A percentile compares a stretch with the other conserved stretches of the same genome.
phyloP scores from a whole-genome alignment of 345 rosid species.

The Balakata baccata region DNA sequence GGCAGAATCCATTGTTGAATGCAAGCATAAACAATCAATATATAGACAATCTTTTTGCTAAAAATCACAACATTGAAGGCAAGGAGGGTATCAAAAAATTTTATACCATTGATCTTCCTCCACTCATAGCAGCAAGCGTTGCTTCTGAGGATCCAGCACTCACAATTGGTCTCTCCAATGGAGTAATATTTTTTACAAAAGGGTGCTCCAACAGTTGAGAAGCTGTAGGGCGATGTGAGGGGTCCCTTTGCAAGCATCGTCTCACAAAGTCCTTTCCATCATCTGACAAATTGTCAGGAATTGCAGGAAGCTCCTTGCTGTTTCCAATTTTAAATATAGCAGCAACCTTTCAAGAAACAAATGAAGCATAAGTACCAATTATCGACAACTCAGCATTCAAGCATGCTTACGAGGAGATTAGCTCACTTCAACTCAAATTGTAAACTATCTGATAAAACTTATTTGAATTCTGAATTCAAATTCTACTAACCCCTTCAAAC shows the following conservation, averaged over 20 bases:
- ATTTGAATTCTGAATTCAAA: not conserved
- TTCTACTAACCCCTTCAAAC: slow-evolving; percentile 66
- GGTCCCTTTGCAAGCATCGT: slow-evolving; percentile 63
- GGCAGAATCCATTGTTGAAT: not conserved
- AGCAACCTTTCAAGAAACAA: slow-evolving; percentile 28
- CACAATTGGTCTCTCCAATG: slow-evolving; percentile 48
- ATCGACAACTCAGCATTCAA: slow-evolving; percentile 5
- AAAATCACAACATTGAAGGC: not conserved
- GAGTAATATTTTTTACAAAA: slow-evolving; percentile 53
- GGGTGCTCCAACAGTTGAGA: slow-evolving; percentile 54
- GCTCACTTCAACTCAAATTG: not conserved
- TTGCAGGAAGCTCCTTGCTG: slow-evolving; percentile 67
- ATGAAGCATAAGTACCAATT: not conserved
- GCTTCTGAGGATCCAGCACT: slow-evolving; percentile 41
- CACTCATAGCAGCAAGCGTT: slow-evolving; percentile 37
- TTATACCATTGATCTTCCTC: slow-evolving; percentile 59
- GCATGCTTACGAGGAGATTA: not conserved
- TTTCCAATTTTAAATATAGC: slow-evolving; percentile 83
- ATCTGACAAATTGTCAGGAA: slow-evolving; percentile 62
- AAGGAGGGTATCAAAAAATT: not conserved
- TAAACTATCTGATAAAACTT: not conserved
- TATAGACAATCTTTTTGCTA: not conserved
- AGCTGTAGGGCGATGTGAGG: slow-evolving; percentile 56
- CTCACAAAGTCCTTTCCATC: slow-evolving; percentile 66
- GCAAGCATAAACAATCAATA: not conserved